phyloP scores from a whole-genome alignment of 2,329 filamentous ascomycete genomes.

The Thermothelomyces thermophilus region DNA sequence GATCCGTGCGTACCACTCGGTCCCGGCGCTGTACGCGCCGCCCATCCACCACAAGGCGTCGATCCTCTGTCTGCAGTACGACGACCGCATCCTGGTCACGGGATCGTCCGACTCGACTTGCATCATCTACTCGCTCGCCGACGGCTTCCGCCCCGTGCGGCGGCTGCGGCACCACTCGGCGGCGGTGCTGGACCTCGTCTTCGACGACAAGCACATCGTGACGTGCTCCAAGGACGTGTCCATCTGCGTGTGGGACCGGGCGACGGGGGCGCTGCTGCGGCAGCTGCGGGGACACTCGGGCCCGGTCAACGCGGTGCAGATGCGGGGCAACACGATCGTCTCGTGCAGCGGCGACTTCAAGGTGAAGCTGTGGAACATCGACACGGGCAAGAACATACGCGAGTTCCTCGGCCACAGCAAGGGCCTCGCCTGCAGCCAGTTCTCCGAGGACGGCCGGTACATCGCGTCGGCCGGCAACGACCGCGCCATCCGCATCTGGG shows the following conservation, averaged over 20 bases:
- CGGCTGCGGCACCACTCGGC: slow-evolving; percentile 74
- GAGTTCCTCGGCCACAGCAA: slow-evolving; percentile 88
- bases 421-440: slow-evolving; percentile 91
- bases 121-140: slow-evolving; percentile 81
- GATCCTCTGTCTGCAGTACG: slow-evolving; percentile 91
- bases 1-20: slow-evolving; percentile 37
- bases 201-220: slow-evolving; percentile 86
- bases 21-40: slow-evolving; percentile 52
- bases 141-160: slow-evolving; percentile 70
- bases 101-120: slow-evolving; percentile 89
- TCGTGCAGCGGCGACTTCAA: slow-evolving; percentile 90
- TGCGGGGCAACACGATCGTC: slow-evolving; percentile 86
- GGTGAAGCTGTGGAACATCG: slow-evolving; percentile 93
- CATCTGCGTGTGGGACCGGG: slow-evolving; percentile 90
- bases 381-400: slow-evolving; percentile 79
- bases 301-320: slow-evolving; percentile 92
- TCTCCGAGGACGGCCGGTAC: slow-evolving; percentile 88
- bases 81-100: slow-evolving; percentile 86
- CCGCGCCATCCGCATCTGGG: slow-evolving; percentile 91
- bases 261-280: slow-evolving; percentile 67
- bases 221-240: slow-evolving; percentile 94
- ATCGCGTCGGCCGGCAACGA: slow-evolving; percentile 94
- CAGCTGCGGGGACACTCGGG: slow-evolving; percentile 80
- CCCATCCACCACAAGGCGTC: slow-evolving; percentile 76
- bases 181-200: slow-evolving; percentile 88